phyloP scores from a whole-genome alignment of 805 yeast genomes.

The Sungouiella thailandica region DNA sequence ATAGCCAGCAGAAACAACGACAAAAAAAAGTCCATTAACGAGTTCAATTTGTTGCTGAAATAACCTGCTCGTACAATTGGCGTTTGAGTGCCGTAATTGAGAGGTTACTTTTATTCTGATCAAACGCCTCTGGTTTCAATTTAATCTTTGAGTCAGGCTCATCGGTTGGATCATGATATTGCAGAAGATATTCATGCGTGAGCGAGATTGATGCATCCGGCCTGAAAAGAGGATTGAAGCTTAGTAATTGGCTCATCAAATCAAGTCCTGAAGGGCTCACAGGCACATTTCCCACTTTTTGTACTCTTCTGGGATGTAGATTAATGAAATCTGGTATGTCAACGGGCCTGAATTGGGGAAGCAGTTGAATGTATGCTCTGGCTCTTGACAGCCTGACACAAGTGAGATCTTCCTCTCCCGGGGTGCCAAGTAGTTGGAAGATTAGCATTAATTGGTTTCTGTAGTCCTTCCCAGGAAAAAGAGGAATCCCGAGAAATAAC shows the following conservation, averaged over 20 bases:
- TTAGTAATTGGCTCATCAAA: slow-evolving; percentile 10
- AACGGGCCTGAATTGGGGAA: slow-evolving; percentile 6
- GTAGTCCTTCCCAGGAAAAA: slow-evolving; percentile 75
- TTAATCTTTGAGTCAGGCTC: slow-evolving; percentile 11
- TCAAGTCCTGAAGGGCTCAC: slow-evolving; percentile 12
- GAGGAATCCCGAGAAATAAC: slow-evolving; percentile 53
- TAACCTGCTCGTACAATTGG: slow-evolving; percentile 11
- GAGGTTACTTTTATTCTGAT: slow-evolving; percentile 8
- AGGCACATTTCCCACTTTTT: slow-evolving; percentile 9
- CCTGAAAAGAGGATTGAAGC: slow-evolving; percentile 11
- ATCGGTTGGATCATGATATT: slow-evolving; percentile 74
- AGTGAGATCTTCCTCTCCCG: slow-evolving; percentile 28
- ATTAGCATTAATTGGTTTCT: slow-evolving; percentile 63
- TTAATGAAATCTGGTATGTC: slow-evolving; percentile 4
- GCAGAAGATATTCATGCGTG: slow-evolving; percentile 69
- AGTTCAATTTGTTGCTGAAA: too few relatives aligned
- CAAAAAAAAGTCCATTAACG: too few relatives aligned
- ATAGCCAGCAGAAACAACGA: too few relatives aligned
- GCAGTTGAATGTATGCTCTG: slow-evolving; percentile 12
- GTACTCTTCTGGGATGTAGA: slow-evolving; percentile 11
- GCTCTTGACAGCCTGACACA: slow-evolving; percentile 13
- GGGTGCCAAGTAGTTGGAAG: slow-evolving; percentile 67
- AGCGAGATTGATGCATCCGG: slow-evolving; percentile 10
- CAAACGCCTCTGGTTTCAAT: slow-evolving; percentile 13
- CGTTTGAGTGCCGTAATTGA: slow-evolving; percentile 9